phyloP scores from a whole-genome alignment of 1,284 basidiomycete genomes.

The Rhodotorula sp. region DNA sequence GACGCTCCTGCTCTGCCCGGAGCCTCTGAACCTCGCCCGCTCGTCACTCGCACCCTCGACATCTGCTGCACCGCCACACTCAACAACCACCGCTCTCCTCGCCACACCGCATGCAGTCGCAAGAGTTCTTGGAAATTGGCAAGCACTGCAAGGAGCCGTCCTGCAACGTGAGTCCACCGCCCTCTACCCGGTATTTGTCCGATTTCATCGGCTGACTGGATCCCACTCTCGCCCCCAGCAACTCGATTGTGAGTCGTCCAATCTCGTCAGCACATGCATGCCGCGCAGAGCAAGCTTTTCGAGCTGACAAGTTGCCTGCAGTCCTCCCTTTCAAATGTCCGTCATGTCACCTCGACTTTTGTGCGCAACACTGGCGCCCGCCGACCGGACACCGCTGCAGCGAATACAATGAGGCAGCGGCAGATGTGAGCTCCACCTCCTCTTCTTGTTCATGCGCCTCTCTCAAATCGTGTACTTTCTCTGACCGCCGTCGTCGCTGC shows the following conservation, averaged over 20 bases:
- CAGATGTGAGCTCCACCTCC: slow-evolving; percentile 19
- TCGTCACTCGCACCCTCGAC: not conserved
- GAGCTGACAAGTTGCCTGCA: not conserved
- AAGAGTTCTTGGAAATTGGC: slow-evolving; percentile 32
- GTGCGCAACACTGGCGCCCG: slow-evolving; percentile 32
- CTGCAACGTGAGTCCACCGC: slow-evolving; percentile 2
- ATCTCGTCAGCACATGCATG: no score
- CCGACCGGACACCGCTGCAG: slow-evolving; percentile 19
- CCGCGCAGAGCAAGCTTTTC: not conserved
- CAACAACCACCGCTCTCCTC: not conserved
- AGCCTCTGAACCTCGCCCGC: no score
- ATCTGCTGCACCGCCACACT: not conserved
- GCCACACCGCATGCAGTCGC: slow-evolving; percentile 3
- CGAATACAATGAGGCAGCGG: slow-evolving; percentile 12
- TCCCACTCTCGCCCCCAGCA: not conserved
- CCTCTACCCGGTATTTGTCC: not conserved
- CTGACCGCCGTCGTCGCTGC: no score
- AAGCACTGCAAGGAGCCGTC: slow-evolving; percentile 31
- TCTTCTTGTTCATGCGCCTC: no score
- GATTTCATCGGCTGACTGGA: not conserved
- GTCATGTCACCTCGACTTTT: slow-evolving; percentile 21
- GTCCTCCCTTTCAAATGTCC: slow-evolving; percentile 39
- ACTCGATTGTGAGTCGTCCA: slow-evolving; percentile 17
- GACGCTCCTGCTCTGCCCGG: not conserved
- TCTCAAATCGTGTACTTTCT: not conserved